Conservation (phyloP, 2,329 filamentous ascomycete genomes). For the Cryphonectria radicalis region DNA sequence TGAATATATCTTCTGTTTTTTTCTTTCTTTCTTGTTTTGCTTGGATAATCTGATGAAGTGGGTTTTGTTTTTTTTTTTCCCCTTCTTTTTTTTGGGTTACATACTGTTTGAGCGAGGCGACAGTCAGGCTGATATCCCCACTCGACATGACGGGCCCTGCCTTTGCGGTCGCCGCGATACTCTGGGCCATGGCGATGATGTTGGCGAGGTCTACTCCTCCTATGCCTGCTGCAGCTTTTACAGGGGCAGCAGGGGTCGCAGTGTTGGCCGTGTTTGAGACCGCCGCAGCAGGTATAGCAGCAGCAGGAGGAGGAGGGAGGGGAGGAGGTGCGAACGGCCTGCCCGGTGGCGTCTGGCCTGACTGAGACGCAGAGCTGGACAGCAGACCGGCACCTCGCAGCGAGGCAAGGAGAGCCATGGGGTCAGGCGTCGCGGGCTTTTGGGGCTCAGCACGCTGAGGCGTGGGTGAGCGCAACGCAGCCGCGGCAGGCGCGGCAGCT, state of each 20-base stretch:
- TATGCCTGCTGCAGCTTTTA: slow-evolving; percentile 1
- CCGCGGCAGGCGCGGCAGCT: slow-evolving; percentile 42
- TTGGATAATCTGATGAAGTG: neutral
- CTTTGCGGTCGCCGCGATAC: slow-evolving; percentile 29
- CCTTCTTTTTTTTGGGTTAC: slow-evolving; percentile 36
- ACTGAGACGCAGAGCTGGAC: slow-evolving; percentile 45
- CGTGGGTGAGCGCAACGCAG: slow-evolving; percentile 56
- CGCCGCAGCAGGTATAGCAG: slow-evolving; percentile 35
- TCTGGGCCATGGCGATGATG: slow-evolving; percentile 34
- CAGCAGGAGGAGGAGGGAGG: slow-evolving; percentile 30
- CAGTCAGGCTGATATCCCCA: slow-evolving; percentile 61
- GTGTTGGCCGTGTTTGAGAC: neutral
- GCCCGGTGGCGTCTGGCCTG: slow-evolving; percentile 41
- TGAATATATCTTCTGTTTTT: neutral
- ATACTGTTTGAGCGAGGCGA: slow-evolving; percentile 75
- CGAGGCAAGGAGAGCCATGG: slow-evolving; percentile 67
- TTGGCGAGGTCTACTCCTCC: slow-evolving; percentile 36
- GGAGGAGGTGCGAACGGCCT: slow-evolving; percentile 43
- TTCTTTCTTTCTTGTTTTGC: neutral
- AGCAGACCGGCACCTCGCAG: slow-evolving; percentile 72
- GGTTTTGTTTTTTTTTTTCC: neutral
- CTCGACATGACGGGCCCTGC: slow-evolving; percentile 27
- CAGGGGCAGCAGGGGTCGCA: neutral
- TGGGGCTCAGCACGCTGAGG: slow-evolving; percentile 46
- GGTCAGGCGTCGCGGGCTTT: slow-evolving; percentile 46